Evolutionary conservation across 2,329 filamentous ascomycete genomes (phyloP).

Genomic region (Cladobotryum mycophilum): DNA sequence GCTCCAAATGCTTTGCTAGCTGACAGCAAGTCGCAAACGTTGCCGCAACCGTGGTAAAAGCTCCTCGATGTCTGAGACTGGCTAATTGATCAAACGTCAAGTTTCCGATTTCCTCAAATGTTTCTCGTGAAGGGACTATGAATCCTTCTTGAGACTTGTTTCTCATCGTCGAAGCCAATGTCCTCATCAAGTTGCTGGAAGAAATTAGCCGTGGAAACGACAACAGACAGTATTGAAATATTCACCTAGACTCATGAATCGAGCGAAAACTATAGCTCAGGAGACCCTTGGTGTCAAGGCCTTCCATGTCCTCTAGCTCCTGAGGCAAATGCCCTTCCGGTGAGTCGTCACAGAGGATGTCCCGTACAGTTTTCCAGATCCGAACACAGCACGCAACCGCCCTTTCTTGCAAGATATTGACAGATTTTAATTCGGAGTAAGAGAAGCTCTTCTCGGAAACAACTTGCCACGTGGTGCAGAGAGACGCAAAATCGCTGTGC

Average conservation of each 20-base stretch:
- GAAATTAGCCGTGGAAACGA: background rate
- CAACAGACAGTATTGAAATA: background rate
- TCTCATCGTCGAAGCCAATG: constrained; percentile 49
- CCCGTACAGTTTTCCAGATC: constrained; percentile 72
- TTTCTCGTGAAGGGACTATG: constrained; percentile 42
- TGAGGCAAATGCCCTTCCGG: constrained; percentile 82
- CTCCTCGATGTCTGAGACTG: constrained; percentile 79
- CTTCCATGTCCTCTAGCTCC: constrained; percentile 64
- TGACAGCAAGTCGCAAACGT: constrained; percentile 80
- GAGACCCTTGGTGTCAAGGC: constrained; percentile 77
- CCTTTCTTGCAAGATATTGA: constrained; percentile 42
- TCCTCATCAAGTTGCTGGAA: constrained; percentile 62
- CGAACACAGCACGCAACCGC: constrained; percentile 55
- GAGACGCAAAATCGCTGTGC: constrained; percentile 63
- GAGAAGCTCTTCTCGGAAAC: constrained; percentile 37
- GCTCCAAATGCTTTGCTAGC: constrained; percentile 45
- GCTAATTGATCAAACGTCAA: constrained; percentile 78
- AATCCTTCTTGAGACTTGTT: constrained; percentile 37
- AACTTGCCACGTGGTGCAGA: constrained; percentile 53
- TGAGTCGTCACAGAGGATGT: constrained; percentile 85
- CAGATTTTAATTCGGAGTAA: constrained; percentile 27
- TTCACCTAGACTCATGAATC: constrained; percentile 85
- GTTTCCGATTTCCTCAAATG: constrained; percentile 62
- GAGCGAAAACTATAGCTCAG: constrained; percentile 93
- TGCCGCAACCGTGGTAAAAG: constrained; percentile 86